Percentiles rank a stretch among this genome's conserved stretches.
These are phyloP conservation scores for Sporormia fimetaria DNA, from an alignment of 495 filamentous ascomycete genomes.

Conservation along the genomic window DNA sequence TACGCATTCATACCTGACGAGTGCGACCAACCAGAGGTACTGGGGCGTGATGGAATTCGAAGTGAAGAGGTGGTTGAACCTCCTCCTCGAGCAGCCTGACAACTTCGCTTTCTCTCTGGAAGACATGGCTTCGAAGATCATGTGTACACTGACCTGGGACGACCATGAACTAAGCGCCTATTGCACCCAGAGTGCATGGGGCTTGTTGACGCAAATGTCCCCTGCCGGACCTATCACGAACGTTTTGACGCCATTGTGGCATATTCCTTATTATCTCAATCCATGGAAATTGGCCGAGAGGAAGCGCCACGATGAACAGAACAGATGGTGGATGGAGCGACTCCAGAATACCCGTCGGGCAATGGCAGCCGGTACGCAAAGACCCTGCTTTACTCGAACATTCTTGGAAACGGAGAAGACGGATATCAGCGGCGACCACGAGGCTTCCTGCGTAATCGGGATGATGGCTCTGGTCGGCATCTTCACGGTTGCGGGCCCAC, in stretches of 20 bases:
- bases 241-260: conserved; percentile 31
- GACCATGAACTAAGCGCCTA: conserved; percentile 28
- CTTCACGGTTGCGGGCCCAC: conserved; percentile 27
- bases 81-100: conserved; percentile 29
- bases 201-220: conserved; percentile 33
- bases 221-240: conserved; percentile 35
- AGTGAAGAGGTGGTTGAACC: conserved; percentile 30
- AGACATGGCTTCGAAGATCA: conserved; percentile 32
- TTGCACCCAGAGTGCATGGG: conserved; percentile 31
- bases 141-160: conserved; percentile 30
- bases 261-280: conserved; percentile 29
- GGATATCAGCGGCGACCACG: conserved; percentile 21
- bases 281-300: conserved; percentile 30
- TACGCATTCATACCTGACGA: conserved; percentile 29
- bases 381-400: conserved; percentile 22
- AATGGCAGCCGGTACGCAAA: conserved; percentile 19
- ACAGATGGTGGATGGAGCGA: conserved; percentile 30
- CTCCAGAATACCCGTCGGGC: conserved; percentile 13
- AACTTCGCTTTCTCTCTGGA: conserved; percentile 32
- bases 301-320: conserved; percentile 31
- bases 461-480: conserved; percentile 25
- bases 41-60: conserved; percentile 31
- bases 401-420: conserved; percentile 24
- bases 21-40: conserved; percentile 31
- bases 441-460: conserved; percentile 22